Conservation (phyloP, 257 asterid genomes). For the Cinchona pubescens region DNA sequence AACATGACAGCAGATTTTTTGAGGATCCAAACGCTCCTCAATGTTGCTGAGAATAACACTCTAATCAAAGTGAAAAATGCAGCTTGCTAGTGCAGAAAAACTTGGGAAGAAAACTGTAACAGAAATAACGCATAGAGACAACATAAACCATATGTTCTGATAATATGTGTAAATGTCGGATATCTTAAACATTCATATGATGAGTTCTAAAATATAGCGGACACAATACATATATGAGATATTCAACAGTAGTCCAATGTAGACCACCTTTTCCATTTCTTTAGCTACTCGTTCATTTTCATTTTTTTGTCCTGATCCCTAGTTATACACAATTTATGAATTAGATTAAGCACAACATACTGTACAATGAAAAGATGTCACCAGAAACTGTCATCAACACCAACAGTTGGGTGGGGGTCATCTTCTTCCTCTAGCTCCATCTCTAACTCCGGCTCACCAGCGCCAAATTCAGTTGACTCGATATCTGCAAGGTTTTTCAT, state of each 20-base stretch:
- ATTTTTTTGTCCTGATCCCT: constrained; percentile 19
- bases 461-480: constrained; percentile 64
- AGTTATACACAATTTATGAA: constrained; percentile 28
- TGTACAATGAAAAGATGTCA: constrained; percentile 51
- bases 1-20: no score
- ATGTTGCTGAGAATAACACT: no score
- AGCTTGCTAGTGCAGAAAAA: no score
- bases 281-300: constrained; percentile 10
- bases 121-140: no score
- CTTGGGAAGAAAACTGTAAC: no score
- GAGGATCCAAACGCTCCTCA: no score
- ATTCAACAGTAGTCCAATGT: constrained; percentile 19
- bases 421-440: constrained; percentile 73
- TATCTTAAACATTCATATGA: not conserved
- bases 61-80: no score
- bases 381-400: constrained; percentile 67
- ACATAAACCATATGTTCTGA: no score
- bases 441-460: constrained; percentile 70
- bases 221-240: not conserved
- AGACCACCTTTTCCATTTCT: constrained; percentile 11
- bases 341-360: constrained; percentile 25
- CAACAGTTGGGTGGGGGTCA: constrained; percentile 40
- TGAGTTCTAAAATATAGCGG: constrained; percentile 3
- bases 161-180: no score
- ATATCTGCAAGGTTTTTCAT: constrained; percentile 78